phyloP scores from a whole-genome alignment of 1,284 basidiomycete genomes.

The Trichosporon sp. region DNA sequence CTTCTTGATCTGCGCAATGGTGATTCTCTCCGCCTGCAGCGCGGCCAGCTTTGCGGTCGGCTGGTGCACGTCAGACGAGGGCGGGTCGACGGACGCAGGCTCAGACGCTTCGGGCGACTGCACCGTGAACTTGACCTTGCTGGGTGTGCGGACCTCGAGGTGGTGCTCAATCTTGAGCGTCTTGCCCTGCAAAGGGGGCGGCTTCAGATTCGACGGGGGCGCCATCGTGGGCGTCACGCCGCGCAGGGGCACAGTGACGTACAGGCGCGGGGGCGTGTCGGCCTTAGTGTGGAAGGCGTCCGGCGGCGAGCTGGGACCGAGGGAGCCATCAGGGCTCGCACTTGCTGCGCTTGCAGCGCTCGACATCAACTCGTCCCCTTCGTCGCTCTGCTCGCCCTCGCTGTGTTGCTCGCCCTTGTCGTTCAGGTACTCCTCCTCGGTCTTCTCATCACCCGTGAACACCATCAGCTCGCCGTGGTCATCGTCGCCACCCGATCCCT shows the following conservation, averaged over 20 bases:
- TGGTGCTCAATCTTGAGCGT: constrained; percentile 16
- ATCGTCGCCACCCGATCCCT: background rate
- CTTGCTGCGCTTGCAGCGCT: background rate
- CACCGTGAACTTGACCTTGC: constrained; percentile 10
- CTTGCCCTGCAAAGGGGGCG: constrained; percentile 6
- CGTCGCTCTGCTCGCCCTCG: constrained; percentile 6
- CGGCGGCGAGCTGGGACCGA: background rate
- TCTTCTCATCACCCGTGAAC: background rate
- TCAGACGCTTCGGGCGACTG: background rate
- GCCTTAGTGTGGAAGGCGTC: background rate
- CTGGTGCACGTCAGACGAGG: constrained; percentile 10
- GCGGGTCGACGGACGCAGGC: constrained; percentile 4
- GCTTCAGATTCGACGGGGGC: background rate
- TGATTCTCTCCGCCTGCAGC: background rate
- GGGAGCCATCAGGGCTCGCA: background rate
- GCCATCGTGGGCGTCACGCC: constrained; percentile 3
- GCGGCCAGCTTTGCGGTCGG: constrained; percentile 1
- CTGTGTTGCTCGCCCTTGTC: background rate
- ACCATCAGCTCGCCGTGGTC: background rate
- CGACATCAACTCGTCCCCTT: background rate
- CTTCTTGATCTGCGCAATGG: constrained; percentile 6
- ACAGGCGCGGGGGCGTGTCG: background rate
- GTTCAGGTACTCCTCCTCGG: too few relatives aligned
- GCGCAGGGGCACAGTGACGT: background rate
- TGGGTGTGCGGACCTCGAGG: constrained; percentile 4